A percentile compares a stretch with the other conserved stretches of the same genome.
phyloP scores from a whole-genome alignment of 495 filamentous ascomycete species.

The Hyaloscypha bicolor region DNA sequence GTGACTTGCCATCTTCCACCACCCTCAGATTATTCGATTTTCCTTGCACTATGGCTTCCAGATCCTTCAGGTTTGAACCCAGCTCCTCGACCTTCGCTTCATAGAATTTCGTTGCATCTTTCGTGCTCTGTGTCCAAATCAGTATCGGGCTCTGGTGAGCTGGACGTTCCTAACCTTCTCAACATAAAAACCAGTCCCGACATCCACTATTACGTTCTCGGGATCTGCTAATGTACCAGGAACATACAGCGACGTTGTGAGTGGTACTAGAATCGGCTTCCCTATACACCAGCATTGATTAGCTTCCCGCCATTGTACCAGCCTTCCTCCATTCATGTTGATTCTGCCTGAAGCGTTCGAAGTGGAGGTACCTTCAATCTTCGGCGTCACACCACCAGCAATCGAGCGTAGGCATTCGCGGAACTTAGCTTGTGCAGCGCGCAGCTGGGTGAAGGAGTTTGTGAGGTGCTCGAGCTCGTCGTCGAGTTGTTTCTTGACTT shows the following conservation, averaged over 20 bases:
- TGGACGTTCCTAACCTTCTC: slow-evolving; percentile 67
- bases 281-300: slow-evolving; percentile 32
- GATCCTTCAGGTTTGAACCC: slow-evolving; percentile 73
- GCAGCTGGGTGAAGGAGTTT: slow-evolving; percentile 82
- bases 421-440: slow-evolving; percentile 88
- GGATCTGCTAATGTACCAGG: slow-evolving; percentile 77
- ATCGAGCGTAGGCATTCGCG: slow-evolving; percentile 70
- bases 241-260: slow-evolving; percentile 93
- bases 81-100: slow-evolving; percentile 80
- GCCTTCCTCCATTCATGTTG: background rate
- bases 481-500: slow-evolving; percentile 92
- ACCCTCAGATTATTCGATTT: slow-evolving; percentile 84
- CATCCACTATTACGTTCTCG: slow-evolving; percentile 86
- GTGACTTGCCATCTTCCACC: slow-evolving; percentile 77
- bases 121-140: slow-evolving; percentile 50
- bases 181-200: slow-evolving; percentile 95
- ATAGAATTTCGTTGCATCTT: slow-evolving; percentile 84
- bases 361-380: slow-evolving; percentile 26
- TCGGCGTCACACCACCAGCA: slow-evolving; percentile 26
- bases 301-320: background rate
- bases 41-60: slow-evolving; percentile 82
- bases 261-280: slow-evolving; percentile 79
- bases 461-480: slow-evolving; percentile 94
- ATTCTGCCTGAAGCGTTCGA: background rate
- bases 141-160: slow-evolving; percentile 1